A percentile compares a stretch with the other conserved stretches of the same genome.
These are phyloP conservation scores for Yueomyces sinensis DNA, from an alignment of 805 yeast species.

Conservation along the genomic window DNA sequence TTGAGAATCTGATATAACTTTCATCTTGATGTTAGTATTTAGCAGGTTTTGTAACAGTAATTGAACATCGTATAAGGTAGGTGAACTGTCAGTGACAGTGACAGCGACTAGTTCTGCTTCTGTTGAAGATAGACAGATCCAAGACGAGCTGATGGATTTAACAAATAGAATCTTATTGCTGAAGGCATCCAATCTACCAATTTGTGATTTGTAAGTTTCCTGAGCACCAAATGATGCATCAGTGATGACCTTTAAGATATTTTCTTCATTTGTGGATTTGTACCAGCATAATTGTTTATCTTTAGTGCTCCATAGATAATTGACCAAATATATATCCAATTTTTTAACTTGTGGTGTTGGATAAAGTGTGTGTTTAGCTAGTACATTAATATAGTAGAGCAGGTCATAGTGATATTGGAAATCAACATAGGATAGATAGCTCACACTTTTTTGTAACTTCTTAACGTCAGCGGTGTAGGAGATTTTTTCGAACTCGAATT, in stretches of 20 bases:
- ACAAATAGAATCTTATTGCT: not conserved
- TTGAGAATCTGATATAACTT: not conserved
- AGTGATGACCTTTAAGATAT: too few relatives aligned
- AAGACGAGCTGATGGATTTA: not conserved
- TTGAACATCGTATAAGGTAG: constrained; percentile 1
- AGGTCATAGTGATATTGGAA: not conserved
- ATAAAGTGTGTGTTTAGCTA: not conserved
- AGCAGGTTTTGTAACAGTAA: not conserved
- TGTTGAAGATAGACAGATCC: not conserved
- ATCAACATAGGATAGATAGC: not conserved
- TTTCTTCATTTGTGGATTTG: too few relatives aligned
- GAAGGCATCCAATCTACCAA: not conserved
- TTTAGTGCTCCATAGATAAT: not conserved
- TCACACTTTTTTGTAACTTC: not conserved
- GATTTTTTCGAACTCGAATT: not conserved
- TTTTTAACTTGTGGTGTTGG: not conserved
- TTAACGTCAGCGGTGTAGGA: not conserved
- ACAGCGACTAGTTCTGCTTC: constrained; percentile 1
- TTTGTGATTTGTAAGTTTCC: not conserved
- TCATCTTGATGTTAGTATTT: not conserved
- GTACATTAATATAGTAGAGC: not conserved
- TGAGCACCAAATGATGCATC: not conserved
- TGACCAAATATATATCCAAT: not conserved
- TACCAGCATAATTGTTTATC: not conserved
- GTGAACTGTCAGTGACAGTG: not conserved